Evolutionary conservation across 2,329 filamentous ascomycete species (phyloP), one percentile per base, ranked within the genome.

Genomic region (Fusarium nodosum): DNA sequence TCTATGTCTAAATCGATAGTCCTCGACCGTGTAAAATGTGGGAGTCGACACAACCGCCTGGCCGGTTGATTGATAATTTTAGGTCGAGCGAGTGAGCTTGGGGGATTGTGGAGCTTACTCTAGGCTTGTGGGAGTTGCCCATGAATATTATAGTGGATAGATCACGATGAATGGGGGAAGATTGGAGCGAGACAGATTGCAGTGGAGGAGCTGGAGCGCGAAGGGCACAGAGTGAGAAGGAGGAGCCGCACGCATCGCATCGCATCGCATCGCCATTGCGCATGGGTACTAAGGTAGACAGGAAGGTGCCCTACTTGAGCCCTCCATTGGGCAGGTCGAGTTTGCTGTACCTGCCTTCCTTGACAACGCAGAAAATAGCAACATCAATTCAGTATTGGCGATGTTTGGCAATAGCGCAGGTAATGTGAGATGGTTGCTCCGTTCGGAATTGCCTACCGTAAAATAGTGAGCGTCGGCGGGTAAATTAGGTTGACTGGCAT

Each of bases 71-170:
- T 60, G 31, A 28, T 36, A 56, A 48, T 48, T 64, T 64, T 44
- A 36, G 50, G 31, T 69, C 60, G 54, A 65, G 47, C 22, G 47
- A 60, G 47, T 38, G 54, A 54, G 47, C 60, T 65, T 65, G 54
- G 54, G 60, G 62, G 62, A 39, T 39, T 48, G 71, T 72, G 71
- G 71, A 63, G 71, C 68, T 56, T 18, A 15, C 15, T 28, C 16
- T 18, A 11, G 51, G 56, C 58, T 46, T 48, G 66, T 63, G 69
- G 71, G 71, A 74, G 65, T 70, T 72, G 60, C 64, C 68, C 55
- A 51, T 67, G 59, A 71, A 64, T 60, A 63, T 66, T 56, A 72
- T 64, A 65, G 70, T 53, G 70, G 70, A 71, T 71, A 64, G 65
- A 62, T 65, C 64, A 61, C 41, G 63, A 71, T 61, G 66, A 57